Evolutionary conservation across 2,329 filamentous ascomycete genomes (phyloP), one percentile per base, ranked within the genome.

Genomic region (Paracamarosporium sp.): DNA sequence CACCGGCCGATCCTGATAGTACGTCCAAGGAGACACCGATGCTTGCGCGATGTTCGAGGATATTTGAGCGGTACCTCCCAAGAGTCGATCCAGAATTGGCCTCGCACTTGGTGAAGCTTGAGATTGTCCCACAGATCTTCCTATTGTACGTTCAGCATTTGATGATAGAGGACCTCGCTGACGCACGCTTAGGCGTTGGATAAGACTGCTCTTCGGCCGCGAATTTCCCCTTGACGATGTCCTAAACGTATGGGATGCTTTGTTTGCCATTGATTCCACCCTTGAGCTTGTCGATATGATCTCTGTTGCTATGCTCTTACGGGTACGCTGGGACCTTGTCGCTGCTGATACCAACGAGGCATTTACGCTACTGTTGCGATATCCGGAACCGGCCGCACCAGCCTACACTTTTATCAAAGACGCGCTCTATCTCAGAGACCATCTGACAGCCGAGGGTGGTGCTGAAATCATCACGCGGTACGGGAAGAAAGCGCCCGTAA

Each of bases 81-180:
- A 89, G 88, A 62, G 83, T 92, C 28, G 95, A 98, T 71, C 89
- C 91, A n/a, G 90, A 93, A 69, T 83, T 98, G 27, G 90, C 92
- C 13, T 82, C 83, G 24, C 93, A 98, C 74, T 83, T 99, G 17
- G 88, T 88, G 57, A 85, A 87, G 58, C 88, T 97, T 45, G 94
- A 97, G 59, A 88, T 99, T 60, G 80, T 97, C n/a, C 95, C 95
- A 1, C 95, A 99, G 69, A 94, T 99, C 50, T 99, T 98, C 71
- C 80, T 98, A 24, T 96, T 98, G 91, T 95, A 78, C 75, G 85
- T 52, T 12, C 17, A 11, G 22, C n/a, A 11, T 33, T 7, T 4
- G 30, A 8, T 28, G n/a, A 8, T 27, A 2, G 11, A 8, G 13
- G n/a, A 9, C 6, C 8, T 22, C 31, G 25, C 72, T 75, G 48